Evolutionary conservation across 768 basidiomycete species (phyloP).

Genomic region (Leucocoprinus sp.): DNA sequence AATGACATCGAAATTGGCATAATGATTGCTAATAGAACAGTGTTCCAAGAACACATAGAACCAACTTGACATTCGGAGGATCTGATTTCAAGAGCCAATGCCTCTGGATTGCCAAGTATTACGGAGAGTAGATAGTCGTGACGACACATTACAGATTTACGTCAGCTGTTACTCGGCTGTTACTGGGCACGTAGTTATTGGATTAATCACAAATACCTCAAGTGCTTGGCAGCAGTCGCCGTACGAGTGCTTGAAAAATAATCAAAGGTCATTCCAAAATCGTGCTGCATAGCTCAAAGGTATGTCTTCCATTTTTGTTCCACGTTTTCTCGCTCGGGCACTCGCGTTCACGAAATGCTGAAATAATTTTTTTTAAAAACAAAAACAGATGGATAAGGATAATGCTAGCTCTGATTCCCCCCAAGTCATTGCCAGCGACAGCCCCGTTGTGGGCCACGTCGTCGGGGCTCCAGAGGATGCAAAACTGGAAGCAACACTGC

Average conservation of each 20-base stretch:
- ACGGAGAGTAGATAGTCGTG: too few species aligned
- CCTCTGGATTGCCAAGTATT: too few species aligned
- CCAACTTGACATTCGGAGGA: too few species aligned
- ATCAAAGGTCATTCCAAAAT: neutral
- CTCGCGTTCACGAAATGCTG: conserved; percentile 4
- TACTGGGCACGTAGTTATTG: conserved; percentile 5
- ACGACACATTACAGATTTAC: too few species aligned
- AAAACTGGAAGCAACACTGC: neutral
- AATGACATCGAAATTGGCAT: too few species aligned
- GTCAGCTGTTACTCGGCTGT: too few species aligned
- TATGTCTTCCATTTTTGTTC: conserved; percentile 9
- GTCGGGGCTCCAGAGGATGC: conserved; percentile 2
- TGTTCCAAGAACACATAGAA: too few species aligned
- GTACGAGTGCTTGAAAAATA: neutral
- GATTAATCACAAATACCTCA: conserved; percentile 4
- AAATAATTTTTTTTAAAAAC: conserved; percentile 13
- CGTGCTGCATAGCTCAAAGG: neutral
- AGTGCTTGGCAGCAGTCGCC: neutral
- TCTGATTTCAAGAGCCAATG: too few species aligned
- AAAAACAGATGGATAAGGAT: conserved; percentile 10
- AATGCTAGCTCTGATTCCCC: conserved; percentile 9
- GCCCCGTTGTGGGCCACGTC: conserved; percentile 7
- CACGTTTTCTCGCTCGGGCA: neutral
- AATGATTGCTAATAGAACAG: too few species aligned
- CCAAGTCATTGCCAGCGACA: conserved; percentile 6